Evolutionary conservation across 495 filamentous ascomycete species (phyloP), one percentile per base, ranked within the genome.

Genomic region (Aspergillus incahuasiensis): DNA sequence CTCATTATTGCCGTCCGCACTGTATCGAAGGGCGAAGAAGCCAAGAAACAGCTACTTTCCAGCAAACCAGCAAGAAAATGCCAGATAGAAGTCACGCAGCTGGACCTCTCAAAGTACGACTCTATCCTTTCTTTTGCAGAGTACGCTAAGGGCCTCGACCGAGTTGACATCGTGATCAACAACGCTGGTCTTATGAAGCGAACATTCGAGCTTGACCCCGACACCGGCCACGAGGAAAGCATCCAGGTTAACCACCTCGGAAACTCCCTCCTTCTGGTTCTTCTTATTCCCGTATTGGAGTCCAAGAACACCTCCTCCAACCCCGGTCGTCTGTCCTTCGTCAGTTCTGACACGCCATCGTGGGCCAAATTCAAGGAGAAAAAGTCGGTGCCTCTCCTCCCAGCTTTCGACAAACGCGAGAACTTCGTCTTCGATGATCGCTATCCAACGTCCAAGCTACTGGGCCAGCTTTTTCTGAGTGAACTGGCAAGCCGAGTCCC

Each of bases 1-100:
- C 62, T 84, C 4, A 74, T 82, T 48, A 48, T 84, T 2, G 79
- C 77, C 6, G 79, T 81, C 0, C 79, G 81, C 18, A 72, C 60
- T 16, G 15, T 52, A 4, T 52, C 58, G 6, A 79, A 74, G 44
- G 82, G 81, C 4, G 63, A 65, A 46, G 46, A 34, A 39, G 76
- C 71, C 0, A 75, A 71, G 0, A 43, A 60, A 1, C 64, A 66
- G 9, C 63, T 81, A 13, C 62, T 28, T 28, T 3, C 25, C 4
- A 28, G 25, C 3, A 28, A 22, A 55, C 13, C 54, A 67, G 32
- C 68, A 70, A 9, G 51, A 2, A 48, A 40, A 30, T 68, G 72
- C 15, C 67, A 32, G 1, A 73, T 74, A 4, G 69, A 80, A 21
- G 73, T 82, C 16, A 80, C 78, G 72, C 58, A 64, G 13, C 56